Evolutionary conservation across 2,329 filamentous ascomycete species (phyloP).

Genomic region (Gnomoniopsis smithogilvyi): DNA sequence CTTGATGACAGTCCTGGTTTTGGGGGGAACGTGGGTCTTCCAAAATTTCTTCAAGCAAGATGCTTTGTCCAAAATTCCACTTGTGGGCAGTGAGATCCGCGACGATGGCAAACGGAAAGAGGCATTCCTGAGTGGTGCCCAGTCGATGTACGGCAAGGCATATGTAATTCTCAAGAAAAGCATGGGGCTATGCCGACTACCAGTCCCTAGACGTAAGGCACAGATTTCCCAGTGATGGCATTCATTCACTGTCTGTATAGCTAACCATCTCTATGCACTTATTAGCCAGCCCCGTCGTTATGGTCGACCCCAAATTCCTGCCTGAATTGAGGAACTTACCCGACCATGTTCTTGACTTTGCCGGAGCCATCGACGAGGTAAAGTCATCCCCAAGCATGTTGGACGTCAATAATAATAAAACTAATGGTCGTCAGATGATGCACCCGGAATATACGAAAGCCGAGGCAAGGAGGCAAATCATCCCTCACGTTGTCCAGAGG

Average conservation of each 20-base stretch:
- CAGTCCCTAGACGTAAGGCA: slow-evolving; percentile 3
- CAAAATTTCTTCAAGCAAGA: not conserved
- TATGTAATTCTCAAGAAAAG: slow-evolving; percentile 25
- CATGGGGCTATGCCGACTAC: slow-evolving; percentile 8
- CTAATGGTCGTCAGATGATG: slow-evolving; percentile 5
- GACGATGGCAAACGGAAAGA: slow-evolving; percentile 25
- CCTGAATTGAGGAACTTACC: slow-evolving; percentile 14
- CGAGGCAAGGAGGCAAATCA: slow-evolving; percentile 4
- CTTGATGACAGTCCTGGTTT: not conserved
- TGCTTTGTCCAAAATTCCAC: not conserved
- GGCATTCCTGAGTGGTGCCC: slow-evolving; percentile 23
- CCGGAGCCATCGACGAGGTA: slow-evolving; percentile 11
- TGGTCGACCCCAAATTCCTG: slow-evolving; percentile 6
- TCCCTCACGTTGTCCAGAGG: slow-evolving; percentile 13
- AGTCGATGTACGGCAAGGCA: slow-evolving; percentile 26
- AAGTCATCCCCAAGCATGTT: not conserved
- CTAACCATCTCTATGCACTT: not conserved
- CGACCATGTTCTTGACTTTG: slow-evolving; percentile 11
- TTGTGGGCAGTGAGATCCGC: slow-evolving; percentile 25
- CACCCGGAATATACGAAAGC: slow-evolving; percentile 13
- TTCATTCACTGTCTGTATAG: too few relatives aligned
- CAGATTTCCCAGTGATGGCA: too few relatives aligned
- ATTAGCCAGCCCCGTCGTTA: slow-evolving; percentile 6
- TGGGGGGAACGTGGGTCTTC: not conserved
- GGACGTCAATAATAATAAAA: too few relatives aligned